Base-by-base conservation (phyloP, 2,329 filamentous ascomycete genomes). In the Byssoonygena ceratinophila region DNA sequence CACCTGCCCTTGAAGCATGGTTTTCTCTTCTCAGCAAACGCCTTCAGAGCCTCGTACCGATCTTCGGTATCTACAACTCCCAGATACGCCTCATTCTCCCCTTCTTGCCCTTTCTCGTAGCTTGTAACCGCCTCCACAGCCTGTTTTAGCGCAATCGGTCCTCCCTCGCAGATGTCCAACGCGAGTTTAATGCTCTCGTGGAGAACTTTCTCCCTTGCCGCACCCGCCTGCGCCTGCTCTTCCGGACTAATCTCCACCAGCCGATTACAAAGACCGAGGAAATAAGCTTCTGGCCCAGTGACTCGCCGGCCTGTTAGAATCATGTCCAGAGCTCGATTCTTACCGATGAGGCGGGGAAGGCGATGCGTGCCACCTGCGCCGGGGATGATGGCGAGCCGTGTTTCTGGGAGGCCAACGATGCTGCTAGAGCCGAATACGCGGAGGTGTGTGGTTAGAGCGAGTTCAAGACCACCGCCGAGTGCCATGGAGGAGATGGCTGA, bases 291-390 rank as follows among this genome's bases (percentile, higher is more conserved):
- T 1, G 85, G 74, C 0, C 82, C 91, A 7, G 78, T 77, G 11
- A 98, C 85, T 40, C 88, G 77, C n/a, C 92, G 80, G 2, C 92
- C 92, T 0, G 91, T 97, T 7, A 97, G 75, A 48, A 97, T 84
- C 61, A 97, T 73, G 68, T 98, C 91, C 47, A 90, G 78, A n/a
- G 92, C 92, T 52, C 89, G 82, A 23, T 78, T 75, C 22, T 85
- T 72, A 4, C 92, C 92, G 58, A 98, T 84, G 18, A 98, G 71
- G 7, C 77, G 79, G 1, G 89, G 88, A 0, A 98, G 81, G 8
- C 92, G 83, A 68, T 88, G 87, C 0, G 91, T 97, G 55, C 91
- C 92, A 40, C 92, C 92, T 1, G 91, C 92, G 54, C 92, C 92
- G 2, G 92, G 92, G 58, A 98, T 85, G 66, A 98, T 98, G 52